Percentiles rank a stretch among this genome's conserved stretches.
Evolutionary conservation across 1,139 yeast genomes (phyloP).

Genomic region (Zygotorulaspora mrakii): DNA sequence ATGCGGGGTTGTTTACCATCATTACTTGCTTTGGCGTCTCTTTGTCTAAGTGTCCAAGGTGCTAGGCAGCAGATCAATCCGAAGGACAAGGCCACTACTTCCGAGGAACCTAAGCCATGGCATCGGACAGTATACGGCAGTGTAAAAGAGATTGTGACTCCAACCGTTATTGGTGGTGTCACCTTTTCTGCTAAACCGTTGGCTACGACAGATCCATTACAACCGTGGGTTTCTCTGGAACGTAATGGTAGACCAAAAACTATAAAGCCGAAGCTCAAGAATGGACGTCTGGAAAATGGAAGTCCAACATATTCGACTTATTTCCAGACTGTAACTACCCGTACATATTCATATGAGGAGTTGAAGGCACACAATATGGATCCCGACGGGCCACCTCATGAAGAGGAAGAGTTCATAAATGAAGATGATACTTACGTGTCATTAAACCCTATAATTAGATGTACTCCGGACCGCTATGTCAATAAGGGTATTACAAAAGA

Average conservation of each 20-base stretch:
- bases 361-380: constrained; percentile 69
- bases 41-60: constrained; percentile 16
- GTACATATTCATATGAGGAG: constrained; percentile 53
- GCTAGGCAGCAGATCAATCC: constrained; percentile 32
- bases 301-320: constrained; percentile 73
- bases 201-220: constrained; percentile 58
- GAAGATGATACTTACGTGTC: constrained; percentile 68
- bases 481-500: constrained; percentile 62
- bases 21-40: constrained; percentile 8
- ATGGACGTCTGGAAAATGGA: constrained; percentile 62
- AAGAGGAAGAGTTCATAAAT: constrained; percentile 51
- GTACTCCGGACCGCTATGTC: constrained; percentile 73
- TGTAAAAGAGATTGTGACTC: constrained; percentile 63
- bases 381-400: constrained; percentile 49
- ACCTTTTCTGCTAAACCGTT: constrained; percentile 71
- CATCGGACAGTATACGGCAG: constrained; percentile 60
- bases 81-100: constrained; percentile 32
- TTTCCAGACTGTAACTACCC: constrained; percentile 66
- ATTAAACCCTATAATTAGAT: constrained; percentile 74
- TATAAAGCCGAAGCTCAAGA: constrained; percentile 65
- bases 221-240: constrained; percentile 78
- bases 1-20: constrained; percentile 1
- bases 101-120: constrained; percentile 62
- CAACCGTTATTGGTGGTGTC: constrained; percentile 77
- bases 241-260: constrained; percentile 81